Conservation (phyloP, 371 early-diverging fungal species). For the Gilbertella persicaria region DNA sequence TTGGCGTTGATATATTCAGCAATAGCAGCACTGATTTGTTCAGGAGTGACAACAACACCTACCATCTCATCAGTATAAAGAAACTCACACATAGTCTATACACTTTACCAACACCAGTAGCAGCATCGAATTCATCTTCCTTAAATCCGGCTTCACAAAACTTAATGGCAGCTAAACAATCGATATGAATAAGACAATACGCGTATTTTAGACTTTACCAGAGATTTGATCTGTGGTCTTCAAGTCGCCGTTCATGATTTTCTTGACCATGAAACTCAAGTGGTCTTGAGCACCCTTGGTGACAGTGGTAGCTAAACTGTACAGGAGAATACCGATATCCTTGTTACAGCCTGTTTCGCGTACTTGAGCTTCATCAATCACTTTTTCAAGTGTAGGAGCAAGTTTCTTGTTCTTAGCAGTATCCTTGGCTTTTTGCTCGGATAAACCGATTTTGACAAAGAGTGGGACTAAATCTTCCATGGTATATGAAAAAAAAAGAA, state of each 20-base stretch:
- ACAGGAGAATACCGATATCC: slow-evolving; percentile 76
- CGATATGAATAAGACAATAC: not conserved
- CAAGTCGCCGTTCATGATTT: slow-evolving; percentile 73
- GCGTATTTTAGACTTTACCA: slow-evolving; percentile 47
- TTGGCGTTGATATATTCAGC: slow-evolving; percentile 60
- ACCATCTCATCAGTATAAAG: not conserved
- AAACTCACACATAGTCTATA: not conserved
- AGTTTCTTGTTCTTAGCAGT: slow-evolving; percentile 94
- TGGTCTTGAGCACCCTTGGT: slow-evolving; percentile 78
- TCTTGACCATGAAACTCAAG: slow-evolving; percentile 74
- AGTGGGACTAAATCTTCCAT: slow-evolving; percentile 62
- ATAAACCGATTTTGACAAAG: slow-evolving; percentile 88
- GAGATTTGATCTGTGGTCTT: slow-evolving; percentile 86
- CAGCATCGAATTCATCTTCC: slow-evolving; percentile 72
- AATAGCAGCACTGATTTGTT: slow-evolving; percentile 62
- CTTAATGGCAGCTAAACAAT: slow-evolving; percentile 82
- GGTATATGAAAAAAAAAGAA: slow-evolving; percentile 6
- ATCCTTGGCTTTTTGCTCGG: slow-evolving; percentile 91
- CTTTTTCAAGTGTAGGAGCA: slow-evolving; percentile 71
- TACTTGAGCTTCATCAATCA: slow-evolving; percentile 67
- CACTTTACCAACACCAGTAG: slow-evolving; percentile 86
- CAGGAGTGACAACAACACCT: slow-evolving; percentile 71
- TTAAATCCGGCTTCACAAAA: slow-evolving; percentile 70
- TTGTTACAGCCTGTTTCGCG: slow-evolving; percentile 65
- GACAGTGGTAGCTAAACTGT: slow-evolving; percentile 84